Evolutionary conservation across 768 basidiomycete species (phyloP), one percentile per base, ranked within the genome.

Genomic region (Tulasnella sp.): DNA sequence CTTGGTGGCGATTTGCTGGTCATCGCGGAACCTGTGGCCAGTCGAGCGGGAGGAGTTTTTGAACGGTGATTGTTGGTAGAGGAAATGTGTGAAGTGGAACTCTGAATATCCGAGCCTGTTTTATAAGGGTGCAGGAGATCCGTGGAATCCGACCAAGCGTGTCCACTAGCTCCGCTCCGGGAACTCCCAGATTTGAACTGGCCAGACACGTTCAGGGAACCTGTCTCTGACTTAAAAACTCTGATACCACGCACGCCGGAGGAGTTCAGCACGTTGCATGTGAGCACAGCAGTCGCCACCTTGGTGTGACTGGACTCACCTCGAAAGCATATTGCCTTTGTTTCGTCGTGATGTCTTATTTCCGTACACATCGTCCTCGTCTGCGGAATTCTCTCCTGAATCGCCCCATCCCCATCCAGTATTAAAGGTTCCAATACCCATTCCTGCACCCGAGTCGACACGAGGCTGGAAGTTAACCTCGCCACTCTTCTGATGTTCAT

Each of bases 41-140:
- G 64, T 37, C 64, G 64, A 31, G 64, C 64, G 34, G 64, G 64
- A 69, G 64, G 64, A 28, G 64, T 69, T 69, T 69, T 69, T 16
- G 64, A 69, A 37, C 64, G 64, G 34, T 69, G 64, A 31, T 37
- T 28, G 64, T 37, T 28, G 34, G 64, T 11, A 31, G 34, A 44
- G 24, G 76, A 46, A 46, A 34, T 16, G 14, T 46, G 76, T n/a
- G 41, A 76, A 48, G 76, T 42, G 41, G 48, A 58, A 44, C 31
- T 11, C 34, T 50, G 34, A 22, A 76, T 41, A 76, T 50, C 46
- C 9, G 46, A 16, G 24, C 37, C 20, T 16, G 77, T 24, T 20
- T 64, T 40, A 78, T 72, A 34, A 64, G 60, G 58, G 74, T 75
- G 74, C 74, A 75, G 40, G 74, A 75, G 74, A 75, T 75, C 74